Base-by-base conservation (phyloP, 2,329 filamentous ascomycete genomes). In the Pseudogymnoascus sp. region DNA sequence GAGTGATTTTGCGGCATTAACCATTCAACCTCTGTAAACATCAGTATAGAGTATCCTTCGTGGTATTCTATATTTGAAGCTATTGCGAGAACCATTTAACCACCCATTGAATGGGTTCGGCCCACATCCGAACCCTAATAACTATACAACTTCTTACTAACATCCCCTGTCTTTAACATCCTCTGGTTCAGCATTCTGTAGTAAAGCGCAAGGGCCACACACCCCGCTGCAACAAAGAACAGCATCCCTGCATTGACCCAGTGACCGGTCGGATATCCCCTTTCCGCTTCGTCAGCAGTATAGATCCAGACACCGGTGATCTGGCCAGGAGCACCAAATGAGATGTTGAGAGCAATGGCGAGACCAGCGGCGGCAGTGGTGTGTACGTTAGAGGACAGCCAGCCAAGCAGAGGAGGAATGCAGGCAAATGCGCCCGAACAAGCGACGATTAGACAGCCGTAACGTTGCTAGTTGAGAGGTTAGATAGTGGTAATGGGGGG, bases 231-330 rank as follows among this genome's bases (percentile, higher is more conserved):
- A 53, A 53, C 46, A 53, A 53, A 53, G 23, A 53, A 53, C 46
- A 53, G 11, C 46, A 53, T 53, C 46, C 46, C 46, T 11, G 46
- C 46, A 53, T 53, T 53, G n/a, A 53, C 46, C 46, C 46, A 53
- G 26, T 53, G 46, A 53, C 46, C 46, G 31, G 46, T 53, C 11
- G 46, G 46, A 11, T 53, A 53, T 11, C 46, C 46, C 46, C 3
- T 53, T 11, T 53, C 29, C 26, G 46, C 46, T 23, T 53, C 46
- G 10, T 53, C 4, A 31, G 46, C 46, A 53, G 46, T 53, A 53
- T 53, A 53, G 2, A 53, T 53, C 46, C 46, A 53, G 29, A 53
- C 46, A 11, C 46, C 46, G 4, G 46, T 53, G 23, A 53, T 53
- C 46, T 53, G 46, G 4, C 46, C 46, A 10, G 46, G 46, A 3